phyloP scores from a whole-genome alignment of 2,329 filamentous ascomycete species.

The Penicillium paneum region DNA sequence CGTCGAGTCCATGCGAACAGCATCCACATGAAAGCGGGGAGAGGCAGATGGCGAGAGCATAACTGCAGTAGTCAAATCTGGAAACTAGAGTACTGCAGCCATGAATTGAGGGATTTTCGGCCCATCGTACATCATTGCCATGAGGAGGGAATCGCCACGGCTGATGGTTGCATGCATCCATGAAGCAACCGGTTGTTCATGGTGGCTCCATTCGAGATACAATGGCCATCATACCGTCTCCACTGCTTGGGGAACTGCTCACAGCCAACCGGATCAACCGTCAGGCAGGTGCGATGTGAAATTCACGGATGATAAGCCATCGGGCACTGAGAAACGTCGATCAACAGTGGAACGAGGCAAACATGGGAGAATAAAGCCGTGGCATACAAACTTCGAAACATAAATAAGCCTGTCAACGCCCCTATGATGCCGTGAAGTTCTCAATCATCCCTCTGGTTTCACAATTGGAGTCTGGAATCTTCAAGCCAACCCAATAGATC shows the following conservation, averaged over 20 bases:
- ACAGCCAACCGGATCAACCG: conserved; percentile 34
- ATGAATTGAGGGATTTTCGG: conserved; percentile 39
- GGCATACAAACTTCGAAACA: conserved; percentile 34
- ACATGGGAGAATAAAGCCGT: conserved; percentile 21
- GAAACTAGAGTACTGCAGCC: conserved; percentile 22
- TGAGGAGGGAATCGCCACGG: conserved; percentile 37
- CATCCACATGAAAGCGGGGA: conserved; percentile 32
- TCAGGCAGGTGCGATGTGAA: conserved; percentile 28
- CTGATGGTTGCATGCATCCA: conserved; percentile 38
- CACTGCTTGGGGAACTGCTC: conserved; percentile 31
- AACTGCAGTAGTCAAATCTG: conserved; percentile 31
- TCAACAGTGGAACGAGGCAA: conserved; percentile 29
- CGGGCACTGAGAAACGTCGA: conserved; percentile 31
- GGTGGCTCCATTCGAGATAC: conserved; percentile 30
- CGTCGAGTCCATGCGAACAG: conserved; percentile 30
- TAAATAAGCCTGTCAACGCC: conserved; percentile 40
- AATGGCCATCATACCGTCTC: conserved; percentile 36
- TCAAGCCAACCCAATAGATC: conserved; percentile 21
- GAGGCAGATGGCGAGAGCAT: conserved; percentile 26
- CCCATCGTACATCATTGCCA: conserved; percentile 29
- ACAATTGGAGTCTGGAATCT: conserved; percentile 21
- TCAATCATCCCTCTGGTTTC: conserved; percentile 32
- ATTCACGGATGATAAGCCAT: conserved; percentile 34
- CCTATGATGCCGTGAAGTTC: conserved; percentile 21
- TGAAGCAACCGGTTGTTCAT: conserved; percentile 36